Evolutionary conservation across 164 flowering plant genomes (phyloP).

Genomic region (Warburgia ugandensis): DNA sequence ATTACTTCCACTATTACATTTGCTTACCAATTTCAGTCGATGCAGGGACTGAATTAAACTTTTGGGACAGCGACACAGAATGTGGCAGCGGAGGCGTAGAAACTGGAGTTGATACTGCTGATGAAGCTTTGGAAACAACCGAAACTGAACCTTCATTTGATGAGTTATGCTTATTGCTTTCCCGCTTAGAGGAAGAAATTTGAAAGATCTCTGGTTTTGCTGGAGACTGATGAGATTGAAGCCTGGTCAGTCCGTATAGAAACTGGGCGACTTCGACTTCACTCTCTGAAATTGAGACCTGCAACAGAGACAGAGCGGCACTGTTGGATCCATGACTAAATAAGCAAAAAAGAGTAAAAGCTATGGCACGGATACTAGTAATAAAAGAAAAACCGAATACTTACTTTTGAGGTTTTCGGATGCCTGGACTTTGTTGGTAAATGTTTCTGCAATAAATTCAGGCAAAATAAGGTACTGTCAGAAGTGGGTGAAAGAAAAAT

Average conservation of each 20-base stretch:
- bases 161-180: slow-evolving; percentile 5
- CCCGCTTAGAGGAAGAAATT: background rate
- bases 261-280: slow-evolving; percentile 17
- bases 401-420: slow-evolving; percentile 12
- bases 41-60: background rate
- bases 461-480: background rate
- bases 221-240: slow-evolving; percentile 12
- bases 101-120: slow-evolving; percentile 8
- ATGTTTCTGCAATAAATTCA: slow-evolving; percentile 7
- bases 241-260: slow-evolving; percentile 9
- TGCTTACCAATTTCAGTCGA: slow-evolving; percentile 7
- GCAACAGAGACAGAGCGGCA: background rate
- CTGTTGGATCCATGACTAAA: background rate
- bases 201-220: slow-evolving; percentile 7
- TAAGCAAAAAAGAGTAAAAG: background rate
- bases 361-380: background rate
- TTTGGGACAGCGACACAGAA: slow-evolving; percentile 1
- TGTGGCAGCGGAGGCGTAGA: slow-evolving; percentile 6
- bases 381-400: background rate
- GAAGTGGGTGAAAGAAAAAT: too few relatives aligned
- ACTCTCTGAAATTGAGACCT: slow-evolving; percentile 15
- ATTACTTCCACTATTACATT: background rate
- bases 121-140: slow-evolving; percentile 6
- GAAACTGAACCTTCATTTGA: slow-evolving; percentile 10
- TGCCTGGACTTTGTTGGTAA: slow-evolving; percentile 2